Evolutionary conservation across 2,329 filamentous ascomycete species (phyloP), one percentile per base, ranked within the genome.

Genomic region (Dichotomopilus funicola): DNA sequence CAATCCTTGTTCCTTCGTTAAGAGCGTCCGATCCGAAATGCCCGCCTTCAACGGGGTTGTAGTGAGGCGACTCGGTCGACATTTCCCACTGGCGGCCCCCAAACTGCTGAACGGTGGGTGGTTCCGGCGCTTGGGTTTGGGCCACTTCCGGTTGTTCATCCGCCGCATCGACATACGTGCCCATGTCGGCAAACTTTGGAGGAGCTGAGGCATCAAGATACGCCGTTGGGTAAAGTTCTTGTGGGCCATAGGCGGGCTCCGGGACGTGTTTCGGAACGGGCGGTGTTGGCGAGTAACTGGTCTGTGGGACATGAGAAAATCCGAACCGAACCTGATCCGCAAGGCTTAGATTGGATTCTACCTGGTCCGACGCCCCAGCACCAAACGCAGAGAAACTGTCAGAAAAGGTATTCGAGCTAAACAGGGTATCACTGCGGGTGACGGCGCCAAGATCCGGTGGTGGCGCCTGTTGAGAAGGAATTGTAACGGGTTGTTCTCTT

Each of bases 281-380:
- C 6, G 48, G 55, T 4, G 44, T 37, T 31, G 54, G 31, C n/a
- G 55, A 27, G 8, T 49, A 52, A 12, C 54, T 42, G 31, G 52
- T 46, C 7, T 62, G 59, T 5, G 63, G 63, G 7, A 58, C 53
- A 47, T 66, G 66, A 6, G 65, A 63, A 50, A 67, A 68, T 4
- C 64, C 65, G 44, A 68, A 67, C 36, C 66, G 62, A 9, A 68
- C 66, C 43, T 65, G 65, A 31, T 67, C 64, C 31, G 60, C 62
- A 5, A 68, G 55, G 31, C 55, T 62, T 6, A 59, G 43, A 10
- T 49, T 37, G 13, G 55, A 53, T 8, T 59, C 59, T 2, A 54
- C 48, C 19, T 35, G 54, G 9, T 51, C 49, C 34, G 60, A 57
- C 7, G 49, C 45, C 10, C 40, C 45, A 1, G 54, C 56, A 8